Base-by-base conservation (phyloP, 2,329 filamentous ascomycete species). In the Acephala macrosclerotiorum region DNA sequence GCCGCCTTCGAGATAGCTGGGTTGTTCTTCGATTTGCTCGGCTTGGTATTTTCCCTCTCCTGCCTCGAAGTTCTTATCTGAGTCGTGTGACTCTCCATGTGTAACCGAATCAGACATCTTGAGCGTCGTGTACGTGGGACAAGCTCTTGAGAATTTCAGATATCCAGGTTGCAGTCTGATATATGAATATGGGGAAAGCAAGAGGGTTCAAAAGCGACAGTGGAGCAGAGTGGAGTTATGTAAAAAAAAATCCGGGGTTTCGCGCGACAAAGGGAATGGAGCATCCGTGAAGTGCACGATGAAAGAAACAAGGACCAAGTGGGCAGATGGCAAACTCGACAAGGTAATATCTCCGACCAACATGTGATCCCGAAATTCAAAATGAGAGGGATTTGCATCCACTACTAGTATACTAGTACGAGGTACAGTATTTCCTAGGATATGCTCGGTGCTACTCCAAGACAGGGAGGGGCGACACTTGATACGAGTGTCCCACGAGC, bases 351-450 rank as follows among this genome's bases (percentile, higher is more conserved):
- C 33, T 63, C 70, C 70, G 70, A 58, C 55, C 33, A 18, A 58
- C 69, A 68, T 68, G 69, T 70, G 69, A 71, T 70, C 61, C 63
- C 63, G 62, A 65, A 63, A 58, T 26, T 47, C 18, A 60, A 36
- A 58, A 53, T 51, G 36, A 18, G 61, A 64, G 20, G 40, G 58
- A 35, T 47, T 49, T 33, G 40, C 58, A 33, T 14, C 26, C 18
- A 8, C 18, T 26, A n/a, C n/a, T n/a, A n/a, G n/a, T n/a, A n/a
- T n/a, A n/a, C n/a, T n/a, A n/a, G n/a, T n/a, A n/a, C n/a, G n/a
- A n/a, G n/a, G 16, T 62, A 11, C 3, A 33, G 25, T 40, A 6
- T 29, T 26, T 53, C 9, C 53, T 57, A 2, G 12, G 18, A 11
- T 7, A 29, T 45, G 18, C 42, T 49, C 18, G 58, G 58, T 60